phyloP scores from a whole-genome alignment of 441 rosid species.

The Eruca vesicaria region DNA sequence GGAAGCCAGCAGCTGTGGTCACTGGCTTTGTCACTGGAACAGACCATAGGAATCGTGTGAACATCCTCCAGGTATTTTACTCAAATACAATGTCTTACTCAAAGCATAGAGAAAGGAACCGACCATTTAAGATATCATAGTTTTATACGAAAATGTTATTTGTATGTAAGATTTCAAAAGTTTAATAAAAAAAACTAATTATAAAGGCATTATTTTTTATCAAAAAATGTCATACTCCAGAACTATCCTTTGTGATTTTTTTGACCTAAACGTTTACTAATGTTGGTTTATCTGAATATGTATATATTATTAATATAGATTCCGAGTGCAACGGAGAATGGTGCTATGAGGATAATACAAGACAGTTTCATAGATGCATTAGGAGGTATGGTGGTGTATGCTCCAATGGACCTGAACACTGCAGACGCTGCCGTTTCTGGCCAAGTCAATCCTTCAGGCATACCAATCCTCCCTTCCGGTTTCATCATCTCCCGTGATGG shows the following conservation, averaged over 20 bases:
- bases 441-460: conserved; percentile 31
- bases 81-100: not conserved
- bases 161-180: not conserved
- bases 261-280: not conserved
- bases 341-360: conserved; percentile 51
- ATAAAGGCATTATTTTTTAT: too few relatives aligned
- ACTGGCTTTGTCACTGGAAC: conserved; percentile 44
- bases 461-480: conserved; percentile 72
- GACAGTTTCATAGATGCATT: conserved; percentile 47
- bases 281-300: not conserved
- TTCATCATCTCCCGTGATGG: conserved; percentile 59
- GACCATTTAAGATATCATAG: not conserved
- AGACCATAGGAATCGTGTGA: conserved; percentile 45
- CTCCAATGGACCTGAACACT: conserved; percentile 47
- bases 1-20: conserved; percentile 45
- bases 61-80: conserved; percentile 47
- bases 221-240: too few relatives aligned
- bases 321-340: not conserved
- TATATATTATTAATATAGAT: conserved; percentile 30
- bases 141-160: not conserved
- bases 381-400: conserved; percentile 52
- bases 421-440: conserved; percentile 41
- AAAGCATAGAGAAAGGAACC: not conserved
- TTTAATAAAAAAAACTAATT: too few relatives aligned
- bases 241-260: not conserved